phyloP scores from a whole-genome alignment of 768 basidiomycete species.

The Suillus occidentalis region DNA sequence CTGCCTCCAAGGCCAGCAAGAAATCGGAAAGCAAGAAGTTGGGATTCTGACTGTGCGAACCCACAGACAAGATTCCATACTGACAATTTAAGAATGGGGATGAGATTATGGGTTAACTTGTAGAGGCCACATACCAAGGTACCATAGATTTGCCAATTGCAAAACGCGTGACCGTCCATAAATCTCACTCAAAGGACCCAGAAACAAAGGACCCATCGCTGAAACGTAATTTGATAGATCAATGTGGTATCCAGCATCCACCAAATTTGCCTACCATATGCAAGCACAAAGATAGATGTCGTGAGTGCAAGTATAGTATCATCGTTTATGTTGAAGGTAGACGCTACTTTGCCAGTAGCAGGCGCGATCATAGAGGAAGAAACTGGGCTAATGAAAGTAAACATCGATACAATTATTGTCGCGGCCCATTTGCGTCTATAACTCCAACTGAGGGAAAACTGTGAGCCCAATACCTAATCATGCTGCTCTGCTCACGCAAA shows the following conservation, averaged over 20 bases:
- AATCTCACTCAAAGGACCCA: conserved; percentile 70
- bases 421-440: conserved; percentile 62
- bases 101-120: not conserved
- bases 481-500: not conserved
- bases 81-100: conserved; percentile 11
- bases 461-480: not conserved
- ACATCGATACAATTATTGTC: conserved; percentile 59
- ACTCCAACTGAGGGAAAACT: conserved; percentile 51
- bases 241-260: not conserved
- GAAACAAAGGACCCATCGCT: conserved; percentile 34
- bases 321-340: conserved; percentile 55
- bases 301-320: conserved; percentile 52
- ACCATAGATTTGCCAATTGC: conserved; percentile 64
- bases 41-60: conserved; percentile 55
- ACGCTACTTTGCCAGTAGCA: conserved; percentile 49
- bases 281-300: conserved; percentile 59
- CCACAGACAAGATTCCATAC: conserved; percentile 67
- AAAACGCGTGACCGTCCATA: conserved; percentile 67
- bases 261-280: conserved; percentile 46
- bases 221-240: not conserved
- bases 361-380: conserved; percentile 79
- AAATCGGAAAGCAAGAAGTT: conserved; percentile 69
- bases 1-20: conserved; percentile 72
- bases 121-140: conserved; percentile 44
- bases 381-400: conserved; percentile 68